Percentiles rank a stretch among this genome's conserved stretches.
Evolutionary conservation across 192 early-diverging fungal genomes (phyloP).

Genomic region (Diversispora epigaea): DNA sequence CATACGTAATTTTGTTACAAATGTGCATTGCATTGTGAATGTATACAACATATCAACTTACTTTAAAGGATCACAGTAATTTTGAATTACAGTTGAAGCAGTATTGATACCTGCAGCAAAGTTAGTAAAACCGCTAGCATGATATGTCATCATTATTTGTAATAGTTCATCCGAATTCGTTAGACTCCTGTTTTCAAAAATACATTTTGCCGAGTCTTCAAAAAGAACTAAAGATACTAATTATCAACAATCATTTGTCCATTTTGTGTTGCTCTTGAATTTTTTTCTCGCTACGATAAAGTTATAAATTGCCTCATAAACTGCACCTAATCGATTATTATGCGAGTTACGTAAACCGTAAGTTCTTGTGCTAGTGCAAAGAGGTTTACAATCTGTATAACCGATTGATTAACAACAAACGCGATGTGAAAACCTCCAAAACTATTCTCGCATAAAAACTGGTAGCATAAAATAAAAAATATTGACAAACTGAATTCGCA

Average conservation of each 20-base stretch:
- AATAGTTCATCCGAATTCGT: slow-evolving; percentile 3
- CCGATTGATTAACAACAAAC: slow-evolving; percentile 25
- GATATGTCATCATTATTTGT: slow-evolving; percentile 16
- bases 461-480: not conserved
- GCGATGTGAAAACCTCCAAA: slow-evolving; percentile 25
- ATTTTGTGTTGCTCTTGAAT: not conserved
- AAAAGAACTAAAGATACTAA: slow-evolving; percentile 30
- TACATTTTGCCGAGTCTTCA: not conserved
- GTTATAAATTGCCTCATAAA: slow-evolving; percentile 23
- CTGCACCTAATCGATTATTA: no score
- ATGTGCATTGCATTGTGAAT: not conserved
- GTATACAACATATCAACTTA: not conserved
- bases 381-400: not conserved
- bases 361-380: not conserved
- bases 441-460: slow-evolving; percentile 37
- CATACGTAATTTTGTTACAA: not conserved
- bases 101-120: slow-evolving; percentile 12
- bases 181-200: slow-evolving; percentile 25
- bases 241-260: not conserved
- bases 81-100: slow-evolving; percentile 12
- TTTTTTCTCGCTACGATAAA: slow-evolving; percentile 13
- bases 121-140: not conserved
- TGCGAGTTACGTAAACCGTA: not conserved
- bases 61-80: slow-evolving; percentile 17
- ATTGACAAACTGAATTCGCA: not conserved